phyloP scores from a whole-genome alignment of 2,329 filamentous ascomycete genomes.

The Erysiphe pisi region DNA sequence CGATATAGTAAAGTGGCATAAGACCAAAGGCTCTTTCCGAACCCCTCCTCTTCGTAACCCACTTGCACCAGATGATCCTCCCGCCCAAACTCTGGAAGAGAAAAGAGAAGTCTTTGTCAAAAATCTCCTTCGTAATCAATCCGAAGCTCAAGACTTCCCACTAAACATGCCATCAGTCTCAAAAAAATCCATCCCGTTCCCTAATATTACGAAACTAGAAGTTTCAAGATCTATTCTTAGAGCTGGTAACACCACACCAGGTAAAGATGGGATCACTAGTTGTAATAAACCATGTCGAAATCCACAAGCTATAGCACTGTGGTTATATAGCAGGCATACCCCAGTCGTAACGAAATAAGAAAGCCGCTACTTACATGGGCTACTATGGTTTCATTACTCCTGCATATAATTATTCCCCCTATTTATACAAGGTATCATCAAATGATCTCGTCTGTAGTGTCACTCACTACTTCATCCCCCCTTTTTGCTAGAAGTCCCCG shows the following conservation, averaged over 20 bases:
- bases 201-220: not conserved
- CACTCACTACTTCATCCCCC: too few species aligned
- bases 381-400: too few species aligned
- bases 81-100: not conserved
- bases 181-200: not conserved
- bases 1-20: not conserved
- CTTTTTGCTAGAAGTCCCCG: too few species aligned
- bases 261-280: not conserved
- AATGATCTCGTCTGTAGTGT: too few species aligned
- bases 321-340: too few species aligned
- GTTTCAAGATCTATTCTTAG: not conserved
- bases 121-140: not conserved
- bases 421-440: too few species aligned
- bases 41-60: not conserved
- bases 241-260: constrained; percentile 12
- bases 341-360: too few species aligned
- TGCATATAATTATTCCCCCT: too few species aligned
- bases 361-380: too few species aligned
- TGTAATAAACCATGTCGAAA: too few species aligned
- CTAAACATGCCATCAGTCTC: not conserved
- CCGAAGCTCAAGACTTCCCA: not conserved
- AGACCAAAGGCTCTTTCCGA: not conserved
- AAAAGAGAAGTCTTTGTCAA: not conserved
- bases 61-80: not conserved
- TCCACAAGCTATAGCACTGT: too few species aligned